A percentile compares a stretch with the other conserved stretches of the same genome.
Evolutionary conservation across 169 alveolate species (phyloP).

Genomic region (Theileria sp.): DNA sequence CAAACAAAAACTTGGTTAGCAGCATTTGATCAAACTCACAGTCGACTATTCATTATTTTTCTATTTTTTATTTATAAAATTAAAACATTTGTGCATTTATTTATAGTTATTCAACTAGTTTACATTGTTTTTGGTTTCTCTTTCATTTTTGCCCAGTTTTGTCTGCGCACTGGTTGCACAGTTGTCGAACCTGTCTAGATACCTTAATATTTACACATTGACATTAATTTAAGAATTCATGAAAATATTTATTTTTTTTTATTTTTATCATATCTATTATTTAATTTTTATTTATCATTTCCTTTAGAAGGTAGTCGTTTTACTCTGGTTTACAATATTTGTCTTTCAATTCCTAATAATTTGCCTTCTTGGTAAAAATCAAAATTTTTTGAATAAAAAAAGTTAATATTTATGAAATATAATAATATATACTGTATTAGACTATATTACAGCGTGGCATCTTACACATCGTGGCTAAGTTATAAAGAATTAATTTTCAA

Average conservation of each 20-base stretch:
- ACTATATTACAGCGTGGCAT: background rate
- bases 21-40: constrained; percentile 1
- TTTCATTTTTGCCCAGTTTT: constrained; percentile 1
- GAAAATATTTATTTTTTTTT: too few relatives aligned
- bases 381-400: too few relatives aligned
- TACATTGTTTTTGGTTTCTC: background rate
- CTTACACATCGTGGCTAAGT: background rate
- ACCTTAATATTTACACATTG: background rate
- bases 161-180: constrained; percentile 35
- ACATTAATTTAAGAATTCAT: background rate
- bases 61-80: background rate
- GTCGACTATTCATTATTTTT: constrained; percentile 2
- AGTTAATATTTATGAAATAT: background rate
- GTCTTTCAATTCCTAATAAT: background rate
- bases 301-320: background rate
- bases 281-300: too few relatives aligned
- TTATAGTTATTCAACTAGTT: background rate
- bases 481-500: too few relatives aligned
- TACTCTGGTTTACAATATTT: background rate
- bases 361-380: background rate
- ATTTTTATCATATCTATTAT: background rate
- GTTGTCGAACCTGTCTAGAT: constrained; percentile 14
- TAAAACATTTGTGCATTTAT: background rate
- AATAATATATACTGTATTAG: background rate
- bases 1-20: constrained; percentile 1